These are phyloP conservation scores for Bathelium albidoporum DNA, from an alignment of 495 filamentous ascomycete species.

Conservation along the genomic window DNA sequence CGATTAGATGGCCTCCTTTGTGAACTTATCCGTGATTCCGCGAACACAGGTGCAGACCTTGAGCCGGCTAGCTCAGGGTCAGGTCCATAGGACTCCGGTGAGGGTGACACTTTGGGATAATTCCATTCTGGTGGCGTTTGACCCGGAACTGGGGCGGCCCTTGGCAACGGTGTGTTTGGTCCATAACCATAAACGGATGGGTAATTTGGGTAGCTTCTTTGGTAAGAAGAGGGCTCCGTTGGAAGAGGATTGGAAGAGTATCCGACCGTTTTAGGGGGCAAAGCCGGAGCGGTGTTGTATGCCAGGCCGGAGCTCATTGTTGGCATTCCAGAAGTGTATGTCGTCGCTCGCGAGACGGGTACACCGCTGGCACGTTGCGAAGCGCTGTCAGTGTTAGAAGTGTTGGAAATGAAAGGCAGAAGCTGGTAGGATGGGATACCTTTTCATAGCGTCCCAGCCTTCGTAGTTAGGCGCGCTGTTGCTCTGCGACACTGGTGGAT, in stretches of 20 bases:
- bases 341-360: not conserved
- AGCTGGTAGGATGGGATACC: not conserved
- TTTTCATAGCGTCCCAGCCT: not conserved
- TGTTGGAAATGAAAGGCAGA: not conserved
- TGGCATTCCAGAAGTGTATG: not conserved
- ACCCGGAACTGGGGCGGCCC: not conserved
- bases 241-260: not conserved
- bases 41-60: not conserved
- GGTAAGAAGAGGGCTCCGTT: not conserved
- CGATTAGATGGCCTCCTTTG: constrained; percentile 69
- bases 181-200: constrained; percentile 1
- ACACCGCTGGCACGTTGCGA: not conserved
- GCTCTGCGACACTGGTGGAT: not conserved
- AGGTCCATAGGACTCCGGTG: not conserved
- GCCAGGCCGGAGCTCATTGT: not conserved
- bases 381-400: not conserved
- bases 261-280: not conserved
- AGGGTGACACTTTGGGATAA: not conserved
- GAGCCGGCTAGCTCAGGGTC: not conserved
- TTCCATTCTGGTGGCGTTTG: not conserved
- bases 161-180: not conserved
- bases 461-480: not conserved
- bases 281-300: not conserved
- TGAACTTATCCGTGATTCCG: constrained; percentile 21
- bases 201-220: not conserved